Evolutionary conservation across 805 yeast genomes (phyloP).

Genomic region (Scheffersomyces coipomensis): DNA sequence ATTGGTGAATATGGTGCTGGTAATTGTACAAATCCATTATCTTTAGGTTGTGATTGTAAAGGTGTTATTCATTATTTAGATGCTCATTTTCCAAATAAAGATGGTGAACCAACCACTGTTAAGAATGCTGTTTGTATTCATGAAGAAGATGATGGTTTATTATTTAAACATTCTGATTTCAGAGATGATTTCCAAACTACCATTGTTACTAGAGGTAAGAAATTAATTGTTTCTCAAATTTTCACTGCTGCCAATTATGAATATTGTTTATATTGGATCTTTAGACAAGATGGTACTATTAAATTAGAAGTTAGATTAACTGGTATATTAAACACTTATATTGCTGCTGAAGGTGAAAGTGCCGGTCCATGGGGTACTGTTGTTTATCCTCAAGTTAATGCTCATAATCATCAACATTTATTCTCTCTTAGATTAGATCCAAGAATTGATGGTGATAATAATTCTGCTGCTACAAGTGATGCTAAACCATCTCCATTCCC

Average conservation of each 20-base stretch:
- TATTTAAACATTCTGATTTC: constrained; percentile 81
- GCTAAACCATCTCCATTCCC: constrained; percentile 59
- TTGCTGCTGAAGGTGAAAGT: constrained; percentile 62
- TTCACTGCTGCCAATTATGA: constrained; percentile 88
- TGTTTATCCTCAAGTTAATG: constrained; percentile 78
- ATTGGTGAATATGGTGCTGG: constrained; percentile 90
- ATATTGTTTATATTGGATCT: constrained; percentile 80
- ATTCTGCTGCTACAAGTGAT: constrained; percentile 69
- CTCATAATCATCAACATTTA: constrained; percentile 85
- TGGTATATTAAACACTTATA: constrained; percentile 77
- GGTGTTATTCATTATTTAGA: constrained; percentile 83
- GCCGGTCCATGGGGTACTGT: constrained; percentile 77
- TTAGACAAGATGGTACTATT: constrained; percentile 82
- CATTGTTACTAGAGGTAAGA: constrained; percentile 72
- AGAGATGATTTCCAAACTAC: constrained; percentile 77
- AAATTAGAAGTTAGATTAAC: constrained; percentile 77
- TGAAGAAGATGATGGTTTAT: constrained; percentile 80
- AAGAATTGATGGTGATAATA: constrained; percentile 76
- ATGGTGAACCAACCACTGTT: constrained; percentile 67
- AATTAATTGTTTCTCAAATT: constrained; percentile 72
- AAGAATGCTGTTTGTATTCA: constrained; percentile 82
- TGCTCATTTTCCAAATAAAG: constrained; percentile 68
- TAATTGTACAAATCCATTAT: constrained; percentile 75
- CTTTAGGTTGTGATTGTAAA: constrained; percentile 82
- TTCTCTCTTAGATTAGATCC: constrained; percentile 78